Evolutionary conservation across 306 rosid genomes (phyloP).

Genomic region (Astragalus glycyphyllos): DNA sequence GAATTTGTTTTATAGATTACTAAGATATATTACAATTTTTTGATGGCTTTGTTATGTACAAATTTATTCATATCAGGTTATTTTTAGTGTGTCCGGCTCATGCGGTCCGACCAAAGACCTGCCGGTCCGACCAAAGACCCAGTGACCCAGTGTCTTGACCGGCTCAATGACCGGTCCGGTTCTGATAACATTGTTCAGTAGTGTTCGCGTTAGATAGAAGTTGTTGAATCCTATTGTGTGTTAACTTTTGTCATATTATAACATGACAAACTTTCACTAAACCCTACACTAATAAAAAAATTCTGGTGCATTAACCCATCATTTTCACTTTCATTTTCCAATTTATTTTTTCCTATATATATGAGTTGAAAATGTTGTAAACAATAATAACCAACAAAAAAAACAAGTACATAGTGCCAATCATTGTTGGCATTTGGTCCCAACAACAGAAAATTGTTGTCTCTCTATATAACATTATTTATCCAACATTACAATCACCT

Average conservation of each 20-base stretch:
- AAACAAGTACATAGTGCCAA: constrained; percentile 28
- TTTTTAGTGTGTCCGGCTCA: too few relatives aligned
- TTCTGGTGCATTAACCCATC: not conserved
- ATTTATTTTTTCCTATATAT: not conserved
- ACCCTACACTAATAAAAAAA: not conserved
- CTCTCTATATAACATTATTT: constrained; percentile 2
- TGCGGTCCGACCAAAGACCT: too few relatives aligned
- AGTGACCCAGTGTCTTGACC: too few relatives aligned
- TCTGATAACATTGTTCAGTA: too few relatives aligned
- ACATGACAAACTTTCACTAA: not conserved
- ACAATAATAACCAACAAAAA: constrained; percentile 12
- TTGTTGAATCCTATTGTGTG: not conserved
- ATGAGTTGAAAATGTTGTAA: constrained; percentile 10
- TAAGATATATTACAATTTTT: too few relatives aligned
- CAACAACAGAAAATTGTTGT: constrained; percentile 19
- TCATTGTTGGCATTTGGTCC: constrained; percentile 34
- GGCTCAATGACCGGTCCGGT: too few relatives aligned
- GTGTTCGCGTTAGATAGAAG: not conserved
- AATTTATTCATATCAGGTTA: too few relatives aligned
- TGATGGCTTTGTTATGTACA: too few relatives aligned
- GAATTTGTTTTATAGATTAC: too few relatives aligned
- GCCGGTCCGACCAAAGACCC: too few relatives aligned
- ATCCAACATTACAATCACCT: constrained; percentile 24
- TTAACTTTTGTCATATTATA: constrained; percentile 12
- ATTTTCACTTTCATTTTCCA: constrained; percentile 7